Base-by-base conservation (phyloP, 108 stramenopile species). In the Cylindrotheca fusiformis region DNA sequence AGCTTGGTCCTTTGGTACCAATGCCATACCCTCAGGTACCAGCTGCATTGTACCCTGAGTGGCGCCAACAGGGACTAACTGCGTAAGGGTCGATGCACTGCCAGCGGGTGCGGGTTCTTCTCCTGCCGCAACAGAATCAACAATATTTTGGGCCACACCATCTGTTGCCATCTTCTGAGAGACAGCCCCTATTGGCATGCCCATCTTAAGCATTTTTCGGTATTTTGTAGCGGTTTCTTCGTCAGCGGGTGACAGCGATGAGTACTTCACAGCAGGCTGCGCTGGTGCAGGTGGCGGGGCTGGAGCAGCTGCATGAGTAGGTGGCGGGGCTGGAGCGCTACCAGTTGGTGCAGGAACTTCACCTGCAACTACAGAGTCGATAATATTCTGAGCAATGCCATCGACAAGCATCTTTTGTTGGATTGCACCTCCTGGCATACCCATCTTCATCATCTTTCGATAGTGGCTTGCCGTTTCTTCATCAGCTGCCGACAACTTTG, bases 101-200 rank as follows among this genome's bases (percentile, higher is more conserved):
- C 26, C n/a, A 21, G 63, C 47, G 45, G 65, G 22, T 28, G 28
- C 28, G 6, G 48, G 53, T 19, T 48, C 64, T 27, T 55, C 72
- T 25, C 44, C 36, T 33, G 58, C 49, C 10, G 65, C 21, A 32
- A 74, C 72, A 1, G 65, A 44, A 45, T 74, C 59, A 1, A 61
- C 65, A 20, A 74, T 62, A 21, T 61, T 27, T 55, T 67, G 55
- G 22, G 52, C 51, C 20, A 61, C 60, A 18, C 53, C 65, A n/a
- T 66, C 72, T 0, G 52, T 36, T 19, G 0, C 44, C 72, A 74
- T 74, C 32, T 74, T 66, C 23, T 56, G 49, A 6, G 47, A 45
- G 46, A 79, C 65, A 32, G 78, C 78, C 14, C 64, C 69, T 20
- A 52, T 59, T 3, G 78, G 78, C 49, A 79, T 54, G 8, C 72